Percentiles rank a stretch among this genome's conserved stretches.
Conservation (phyloP, 345 rosid genomes). For the Sisymbrium irio region DNA sequence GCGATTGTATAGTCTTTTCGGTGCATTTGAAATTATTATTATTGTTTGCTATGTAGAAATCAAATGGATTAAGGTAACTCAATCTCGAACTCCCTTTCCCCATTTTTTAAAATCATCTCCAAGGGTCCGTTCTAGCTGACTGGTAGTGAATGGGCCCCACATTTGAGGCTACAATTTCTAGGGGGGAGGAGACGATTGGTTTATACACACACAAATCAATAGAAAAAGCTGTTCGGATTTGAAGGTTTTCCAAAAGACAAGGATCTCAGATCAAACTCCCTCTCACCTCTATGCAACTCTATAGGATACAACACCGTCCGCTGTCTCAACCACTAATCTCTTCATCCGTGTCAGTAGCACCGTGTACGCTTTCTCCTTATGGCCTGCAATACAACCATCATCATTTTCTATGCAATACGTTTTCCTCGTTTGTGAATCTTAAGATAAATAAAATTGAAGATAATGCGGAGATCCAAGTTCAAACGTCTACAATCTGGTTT, state of each 20-base stretch:
- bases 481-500: background rate
- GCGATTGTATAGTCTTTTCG: background rate
- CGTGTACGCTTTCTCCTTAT: conserved; percentile 60
- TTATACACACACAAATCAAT: background rate
- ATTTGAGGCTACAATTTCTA: no score
- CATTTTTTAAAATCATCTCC: no score
- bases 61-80: background rate
- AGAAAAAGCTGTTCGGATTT: background rate
- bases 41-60: background rate
- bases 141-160: background rate
- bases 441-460: background rate
- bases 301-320: conserved; percentile 54
- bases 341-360: conserved; percentile 66
- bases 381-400: conserved; percentile 42
- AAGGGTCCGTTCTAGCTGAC: background rate
- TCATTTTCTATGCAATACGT: background rate
- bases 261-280: background rate
- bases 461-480: background rate
- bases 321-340: conserved; percentile 55
- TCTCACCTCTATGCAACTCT: conserved; percentile 34
- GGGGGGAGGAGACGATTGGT: no score
- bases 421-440: background rate
- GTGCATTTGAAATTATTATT: background rate
- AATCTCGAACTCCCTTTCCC: no score
- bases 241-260: background rate